Percentiles rank a stretch among this genome's conserved stretches.
Evolutionary conservation across 2,329 filamentous ascomycete genomes (phyloP).

Genomic region (Blastomyces gilchristii): DNA sequence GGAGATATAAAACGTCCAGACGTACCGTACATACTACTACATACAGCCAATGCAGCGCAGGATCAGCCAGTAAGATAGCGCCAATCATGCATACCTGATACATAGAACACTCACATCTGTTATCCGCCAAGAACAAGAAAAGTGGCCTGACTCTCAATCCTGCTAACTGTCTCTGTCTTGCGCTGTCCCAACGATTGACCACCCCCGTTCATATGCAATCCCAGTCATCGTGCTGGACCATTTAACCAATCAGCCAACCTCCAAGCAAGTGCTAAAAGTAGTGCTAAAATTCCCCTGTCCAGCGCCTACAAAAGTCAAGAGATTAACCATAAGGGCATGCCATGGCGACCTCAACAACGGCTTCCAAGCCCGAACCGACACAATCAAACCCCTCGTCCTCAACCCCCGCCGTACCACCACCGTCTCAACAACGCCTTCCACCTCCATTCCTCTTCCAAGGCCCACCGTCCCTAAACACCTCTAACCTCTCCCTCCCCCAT

Average conservation of each 20-base stretch:
- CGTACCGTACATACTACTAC: too few relatives aligned
- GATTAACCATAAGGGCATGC: not conserved
- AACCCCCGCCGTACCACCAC: constrained; percentile 3
- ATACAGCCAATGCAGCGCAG: not conserved
- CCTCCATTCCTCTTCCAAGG: constrained; percentile 73
- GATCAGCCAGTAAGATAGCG: not conserved
- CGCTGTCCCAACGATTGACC: not conserved
- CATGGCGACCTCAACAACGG: not conserved
- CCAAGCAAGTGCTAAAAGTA: not conserved
- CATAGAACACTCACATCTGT: not conserved
- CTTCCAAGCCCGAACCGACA: constrained; percentile 5
- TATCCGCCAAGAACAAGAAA: not conserved
- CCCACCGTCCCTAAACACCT: constrained; percentile 66
- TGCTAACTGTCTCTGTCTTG: not conserved
- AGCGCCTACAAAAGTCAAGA: not conserved
- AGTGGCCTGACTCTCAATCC: not conserved
- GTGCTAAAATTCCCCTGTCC: not conserved
- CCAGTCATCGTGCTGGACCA: not conserved
- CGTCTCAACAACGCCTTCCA: constrained; percentile 46
- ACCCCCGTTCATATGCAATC: not conserved
- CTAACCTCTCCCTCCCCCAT: constrained; percentile 53
- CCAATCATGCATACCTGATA: not conserved
- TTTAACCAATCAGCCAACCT: not conserved
- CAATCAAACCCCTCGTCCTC: not conserved
- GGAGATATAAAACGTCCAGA: too few relatives aligned